Conservation (phyloP, 208 protist species). For the Trypanosoma theileri region DNA sequence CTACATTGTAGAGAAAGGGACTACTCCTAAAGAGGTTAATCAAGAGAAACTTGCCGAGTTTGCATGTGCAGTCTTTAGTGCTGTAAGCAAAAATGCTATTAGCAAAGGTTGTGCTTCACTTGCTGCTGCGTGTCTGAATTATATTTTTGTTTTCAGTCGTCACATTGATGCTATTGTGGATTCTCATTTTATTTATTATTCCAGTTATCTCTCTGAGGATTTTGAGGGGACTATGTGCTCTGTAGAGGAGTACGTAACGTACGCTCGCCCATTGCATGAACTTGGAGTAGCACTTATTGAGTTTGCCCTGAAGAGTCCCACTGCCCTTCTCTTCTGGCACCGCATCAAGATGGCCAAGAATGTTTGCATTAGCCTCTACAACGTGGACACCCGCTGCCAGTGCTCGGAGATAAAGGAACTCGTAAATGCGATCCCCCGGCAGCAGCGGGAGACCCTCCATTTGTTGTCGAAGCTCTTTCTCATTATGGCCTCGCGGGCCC, state of each 20-base stretch:
- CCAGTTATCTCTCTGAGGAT: conserved; percentile 76
- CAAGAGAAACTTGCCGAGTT: conserved; percentile 73
- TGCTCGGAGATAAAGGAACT: conserved; percentile 61
- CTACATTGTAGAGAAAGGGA: conserved; percentile 39
- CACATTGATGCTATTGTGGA: conserved; percentile 68
- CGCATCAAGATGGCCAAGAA: conserved; percentile 80
- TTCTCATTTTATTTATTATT: conserved; percentile 82
- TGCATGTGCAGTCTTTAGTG: conserved; percentile 68
- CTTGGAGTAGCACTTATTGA: conserved; percentile 76
- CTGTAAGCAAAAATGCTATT: conserved; percentile 82
- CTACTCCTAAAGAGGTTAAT: conserved; percentile 21
- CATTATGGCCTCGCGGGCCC: conserved; percentile 81
- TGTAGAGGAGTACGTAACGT: conserved; percentile 84
- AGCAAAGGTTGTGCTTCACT: conserved; percentile 73
- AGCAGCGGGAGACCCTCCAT: conserved; percentile 78
- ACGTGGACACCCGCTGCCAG: conserved; percentile 62
- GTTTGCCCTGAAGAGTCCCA: conserved; percentile 78
- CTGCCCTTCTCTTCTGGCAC: conserved; percentile 76
- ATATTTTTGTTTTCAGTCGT: conserved; percentile 79
- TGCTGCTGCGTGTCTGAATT: conserved; percentile 78
- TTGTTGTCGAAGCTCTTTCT: conserved; percentile 77
- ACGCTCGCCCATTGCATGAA: conserved; percentile 73
- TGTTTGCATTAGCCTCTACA: conserved; percentile 67
- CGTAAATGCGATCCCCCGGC: conserved; percentile 57
- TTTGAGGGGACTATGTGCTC: conserved; percentile 77